Percentiles rank a stretch among this genome's conserved stretches.
These are phyloP conservation scores for Cubamyces sp. DNA, from an alignment of 768 basidiomycete species.

Conservation along the genomic window DNA sequence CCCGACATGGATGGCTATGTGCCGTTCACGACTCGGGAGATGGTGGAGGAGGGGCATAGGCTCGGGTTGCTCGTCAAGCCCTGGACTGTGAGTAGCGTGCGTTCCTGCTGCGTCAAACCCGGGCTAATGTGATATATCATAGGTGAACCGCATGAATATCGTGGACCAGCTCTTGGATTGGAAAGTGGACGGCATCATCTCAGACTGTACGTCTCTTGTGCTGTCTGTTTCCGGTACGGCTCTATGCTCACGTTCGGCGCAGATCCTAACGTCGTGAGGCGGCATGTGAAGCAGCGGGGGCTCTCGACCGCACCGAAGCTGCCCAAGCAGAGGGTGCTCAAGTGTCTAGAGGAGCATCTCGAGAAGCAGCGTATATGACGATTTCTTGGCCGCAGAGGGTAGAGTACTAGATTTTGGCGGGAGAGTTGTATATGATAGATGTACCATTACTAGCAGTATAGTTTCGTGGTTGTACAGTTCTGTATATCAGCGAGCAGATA, in stretches of 20 bases:
- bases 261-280: slow-evolving; percentile 62
- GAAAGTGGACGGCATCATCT: slow-evolving; percentile 78
- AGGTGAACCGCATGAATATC: slow-evolving; percentile 67
- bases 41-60: slow-evolving; percentile 69
- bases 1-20: slow-evolving; percentile 48
- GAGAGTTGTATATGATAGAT: too few species aligned
- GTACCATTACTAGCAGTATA: too few species aligned
- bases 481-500: too few species aligned
- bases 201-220: slow-evolving; percentile 53
- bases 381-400: too few species aligned
- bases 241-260: background rate
- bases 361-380: slow-evolving; percentile 33
- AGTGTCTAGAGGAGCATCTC: slow-evolving; percentile 62
- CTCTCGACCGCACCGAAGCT: slow-evolving; percentile 57
- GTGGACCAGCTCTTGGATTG: slow-evolving; percentile 62
- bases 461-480: too few species aligned
- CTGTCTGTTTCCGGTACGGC: background rate
- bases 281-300: slow-evolving; percentile 58
- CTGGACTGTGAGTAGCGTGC: slow-evolving; percentile 61
- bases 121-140: background rate
- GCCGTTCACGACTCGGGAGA: slow-evolving; percentile 65
- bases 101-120: background rate
- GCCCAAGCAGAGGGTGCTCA: slow-evolving; percentile 60
- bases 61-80: slow-evolving; percentile 68
- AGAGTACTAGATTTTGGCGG: too few species aligned